Evolutionary conservation across 169 alveolate genomes (phyloP), one percentile per base, ranked within the genome.

Genomic region (Hepatocystis sp.): DNA sequence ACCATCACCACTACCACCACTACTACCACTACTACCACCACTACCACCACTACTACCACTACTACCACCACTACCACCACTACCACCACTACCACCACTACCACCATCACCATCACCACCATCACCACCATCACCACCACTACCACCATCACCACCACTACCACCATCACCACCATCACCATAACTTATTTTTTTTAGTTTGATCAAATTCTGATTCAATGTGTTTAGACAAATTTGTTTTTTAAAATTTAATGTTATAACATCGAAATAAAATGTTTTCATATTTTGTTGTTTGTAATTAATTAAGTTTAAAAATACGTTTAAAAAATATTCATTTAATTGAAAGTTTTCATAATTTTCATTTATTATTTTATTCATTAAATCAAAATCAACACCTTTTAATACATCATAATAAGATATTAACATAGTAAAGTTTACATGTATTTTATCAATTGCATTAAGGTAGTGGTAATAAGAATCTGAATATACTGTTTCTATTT

Each of bases 381-480:
- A 15, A 49, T 81, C 84, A 4, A 81, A 46, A 21, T 63, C 44
- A 4, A 81, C 67, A 21, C 34, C 89, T 39, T 81, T 81, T 10
- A 81, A 36, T 17, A 81, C 30, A 61, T 61, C 89, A 28, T 63
- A 81, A 15, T 81, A 81, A 2, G 84, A 21, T 2, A 64, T 4
- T 0, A 81, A 4, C 28, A 28, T 19, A 1, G 89, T 47, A 15
- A 61, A 30, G 0, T 4, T 60, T 8, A 46, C 8, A 19, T 61
- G 47, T 4, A 47, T 8, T 2, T 32, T 34, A 15, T 61, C 67
- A 15, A 81, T 23, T 49, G 21, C 2, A 11, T 81, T 60, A 7
- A 81, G 15, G 19, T n/a, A 81, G 19, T 81, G 44, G 27, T 60
- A 63, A 28, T 81, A 81, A 1, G 89, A 81, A 36, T 63, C 39